Base-by-base conservation (phyloP, 2,329 filamentous ascomycete species). In the Periglandula ipomoeae region DNA sequence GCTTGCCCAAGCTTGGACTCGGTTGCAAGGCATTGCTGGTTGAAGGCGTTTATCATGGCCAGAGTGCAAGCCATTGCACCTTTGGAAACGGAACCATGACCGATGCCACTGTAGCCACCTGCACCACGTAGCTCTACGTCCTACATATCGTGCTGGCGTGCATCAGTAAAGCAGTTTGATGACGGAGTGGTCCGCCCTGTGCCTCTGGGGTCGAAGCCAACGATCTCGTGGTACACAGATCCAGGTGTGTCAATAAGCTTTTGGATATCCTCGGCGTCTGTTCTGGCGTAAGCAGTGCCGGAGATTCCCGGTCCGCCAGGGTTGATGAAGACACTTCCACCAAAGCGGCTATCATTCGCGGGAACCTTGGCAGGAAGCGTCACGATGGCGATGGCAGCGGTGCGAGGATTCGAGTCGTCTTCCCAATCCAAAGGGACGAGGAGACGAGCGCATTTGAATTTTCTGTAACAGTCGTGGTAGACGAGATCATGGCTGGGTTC, bases 121-220 rank as follows among this genome's bases (percentile, higher is more conserved):
- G 65, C 47, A 56, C 64, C 60, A 43, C 57, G 49, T 17, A 51
- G 17, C 53, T 70, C 54, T 44, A 68, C 52, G 46, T 55, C 10
- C 49, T 59, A 50, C 44, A 59, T 52, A 4, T 55, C 54, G 3
- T 65, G 60, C 10, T 64, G 53, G 7, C 53, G 43, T 32, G 63
- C 56, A 3, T 40, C 47, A 19, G 55, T 53, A 52, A 63, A 72
- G 58, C 70, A 73, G 44, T 69, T 60, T 2, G 63, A 60, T 6
- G 40, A 46, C 0, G 70, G 70, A 4, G 62, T 64, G 1, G 64
- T 68, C 46, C 59, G 54, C 1, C 61, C 64, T 5, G 71, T 53
- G 15, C 69, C 70, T 3, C 70, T 63, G 0, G 70, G 70, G 50
- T 73, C 70, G 50, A 69, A 73, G 8, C 64, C 63, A 4, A 73